Percentiles rank a stretch among this genome's conserved stretches.
Evolutionary conservation across 192 early-diverging fungal species (phyloP).

Genomic region (Podila epigama): DNA sequence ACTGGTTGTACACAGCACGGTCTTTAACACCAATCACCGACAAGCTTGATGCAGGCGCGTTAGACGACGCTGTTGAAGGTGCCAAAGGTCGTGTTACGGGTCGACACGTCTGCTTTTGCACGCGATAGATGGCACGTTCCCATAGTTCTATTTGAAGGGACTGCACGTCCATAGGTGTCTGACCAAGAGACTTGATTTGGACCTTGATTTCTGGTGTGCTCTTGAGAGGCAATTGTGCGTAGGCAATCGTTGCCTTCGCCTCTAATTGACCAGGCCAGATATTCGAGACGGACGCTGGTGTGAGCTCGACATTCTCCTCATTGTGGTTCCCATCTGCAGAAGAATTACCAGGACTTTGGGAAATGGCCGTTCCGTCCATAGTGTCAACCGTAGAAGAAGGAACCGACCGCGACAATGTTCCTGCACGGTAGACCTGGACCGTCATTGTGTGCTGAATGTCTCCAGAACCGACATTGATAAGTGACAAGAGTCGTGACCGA

Average conservation of each 20-base stretch:
- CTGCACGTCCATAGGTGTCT: background rate
- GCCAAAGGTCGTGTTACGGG: too few relatives aligned
- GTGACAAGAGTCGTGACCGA: background rate
- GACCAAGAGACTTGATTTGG: background rate
- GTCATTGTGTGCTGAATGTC: background rate
- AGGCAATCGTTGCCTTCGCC: slow-evolving; percentile 3
- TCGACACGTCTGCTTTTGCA: too few relatives aligned
- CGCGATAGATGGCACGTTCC: slow-evolving; percentile 11
- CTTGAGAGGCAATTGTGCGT: slow-evolving; percentile 2
- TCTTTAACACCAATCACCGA: background rate
- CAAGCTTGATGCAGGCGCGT: background rate
- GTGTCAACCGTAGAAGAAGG: too few relatives aligned
- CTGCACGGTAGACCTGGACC: slow-evolving; percentile 8
- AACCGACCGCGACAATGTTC: background rate
- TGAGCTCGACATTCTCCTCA: background rate
- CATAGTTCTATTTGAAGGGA: slow-evolving; percentile 5
- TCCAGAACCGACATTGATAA: background rate
- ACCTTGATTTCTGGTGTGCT: slow-evolving; percentile 3
- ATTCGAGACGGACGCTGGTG: background rate
- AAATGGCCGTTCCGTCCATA: too few relatives aligned
- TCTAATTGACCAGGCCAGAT: slow-evolving; percentile 6
- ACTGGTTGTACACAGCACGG: background rate
- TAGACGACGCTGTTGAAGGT: background rate
- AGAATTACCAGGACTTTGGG: background rate
- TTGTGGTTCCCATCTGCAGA: background rate